phyloP scores from a whole-genome alignment of 106 monocot genomes.

The Iris macrosiphon region DNA sequence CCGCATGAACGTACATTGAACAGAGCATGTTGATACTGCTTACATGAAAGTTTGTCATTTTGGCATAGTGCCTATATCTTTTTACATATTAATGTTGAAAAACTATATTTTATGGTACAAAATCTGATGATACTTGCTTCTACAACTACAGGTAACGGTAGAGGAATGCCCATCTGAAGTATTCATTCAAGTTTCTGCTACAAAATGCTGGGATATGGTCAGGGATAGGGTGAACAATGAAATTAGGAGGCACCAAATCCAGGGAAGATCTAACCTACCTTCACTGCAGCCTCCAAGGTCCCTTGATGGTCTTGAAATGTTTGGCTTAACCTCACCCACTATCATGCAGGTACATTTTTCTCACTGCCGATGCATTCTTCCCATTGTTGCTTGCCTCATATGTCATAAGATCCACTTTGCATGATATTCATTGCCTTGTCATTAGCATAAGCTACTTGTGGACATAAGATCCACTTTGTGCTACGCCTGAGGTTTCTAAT shows the following conservation, averaged over 20 bases:
- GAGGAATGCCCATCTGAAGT: constrained; percentile 66
- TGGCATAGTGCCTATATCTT: too few species aligned
- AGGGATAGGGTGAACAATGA: constrained; percentile 72
- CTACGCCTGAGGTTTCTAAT: too few species aligned
- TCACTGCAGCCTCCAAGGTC: constrained; percentile 69
- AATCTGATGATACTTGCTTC: too few species aligned
- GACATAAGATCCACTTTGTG: too few species aligned
- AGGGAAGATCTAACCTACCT: constrained; percentile 41
- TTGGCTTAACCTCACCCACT: constrained; percentile 71
- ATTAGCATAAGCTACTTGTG: not conserved
- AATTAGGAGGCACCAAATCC: constrained; percentile 50
- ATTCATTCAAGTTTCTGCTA: constrained; percentile 64
- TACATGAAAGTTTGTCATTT: too few species aligned
- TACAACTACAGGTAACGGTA: constrained; percentile 65
- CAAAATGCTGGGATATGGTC: constrained; percentile 89
- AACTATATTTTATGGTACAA: too few species aligned
- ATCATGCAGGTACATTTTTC: constrained; percentile 65
- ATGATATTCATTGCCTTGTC: not conserved
- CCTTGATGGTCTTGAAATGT: constrained; percentile 91
- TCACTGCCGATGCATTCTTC: too few species aligned
- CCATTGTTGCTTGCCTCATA: not conserved
- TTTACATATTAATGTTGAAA: too few species aligned
- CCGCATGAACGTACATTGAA: too few species aligned
- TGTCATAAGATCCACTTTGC: not conserved
- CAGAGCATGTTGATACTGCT: too few species aligned